Evolutionary conservation across 768 basidiomycete species (phyloP), one percentile per base, ranked within the genome.

Genomic region (Mycena sanguinolenta): DNA sequence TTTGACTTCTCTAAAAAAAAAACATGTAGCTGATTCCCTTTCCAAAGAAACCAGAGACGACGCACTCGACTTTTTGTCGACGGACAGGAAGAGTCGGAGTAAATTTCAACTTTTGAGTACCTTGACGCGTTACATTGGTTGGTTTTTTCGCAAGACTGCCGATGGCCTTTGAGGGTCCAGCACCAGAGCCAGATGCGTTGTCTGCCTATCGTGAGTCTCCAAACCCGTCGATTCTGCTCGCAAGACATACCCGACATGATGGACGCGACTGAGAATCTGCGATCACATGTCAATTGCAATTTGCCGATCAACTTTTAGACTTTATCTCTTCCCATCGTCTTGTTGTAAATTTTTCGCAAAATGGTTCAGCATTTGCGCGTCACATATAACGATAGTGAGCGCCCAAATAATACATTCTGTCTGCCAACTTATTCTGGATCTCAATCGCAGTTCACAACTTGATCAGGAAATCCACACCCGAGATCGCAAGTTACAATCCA

Each of bases 401-500:
- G 7, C 19, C 17, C 30, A 6, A 50, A 23, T 10, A 23, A 23
- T 58, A 3, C 39, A n/a, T 19, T 8, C 17, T 49, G 2, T 10
- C 23, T 28, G 13, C 10, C 23, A 27, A 30, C 46, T 46, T 44
- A 44, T 25, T 38, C 10, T 30, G n/a, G 8, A 23, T 13, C 60
- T 23, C 8, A 59, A 14, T 39, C 57, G n/a, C 58, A 73, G 72
- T 97, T 63, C 96, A 98, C 86, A 94, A 94, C 73, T 86, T 95
- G 70, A 96, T 97, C 75, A 38, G 90, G 75, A 83, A 81, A 16
- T 84, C 86, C 2, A 90, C 92, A 1, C 84, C 85, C 57, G 84
- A 87, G 75, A 95, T 98, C 75, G 91, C 90, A 36, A 79, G 79
- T 53, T 99, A 97, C 83, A 92, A 92, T 75, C 95, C 95, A n/a